phyloP scores from a whole-genome alignment of 805 yeast genomes.

The Debaryomyces tyrocola region DNA sequence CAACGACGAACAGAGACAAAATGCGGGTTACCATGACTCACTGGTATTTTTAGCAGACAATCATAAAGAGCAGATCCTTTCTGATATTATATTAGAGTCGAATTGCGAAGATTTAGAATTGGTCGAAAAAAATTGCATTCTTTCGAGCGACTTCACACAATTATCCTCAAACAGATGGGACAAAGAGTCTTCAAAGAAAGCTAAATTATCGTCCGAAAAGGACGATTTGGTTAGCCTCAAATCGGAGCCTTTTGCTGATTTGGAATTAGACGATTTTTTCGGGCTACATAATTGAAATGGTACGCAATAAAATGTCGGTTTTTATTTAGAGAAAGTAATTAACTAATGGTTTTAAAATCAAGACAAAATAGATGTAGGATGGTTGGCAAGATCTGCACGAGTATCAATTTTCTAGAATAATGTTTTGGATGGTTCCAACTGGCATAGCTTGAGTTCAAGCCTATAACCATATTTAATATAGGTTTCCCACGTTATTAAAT shows the following conservation, averaged over 20 bases:
- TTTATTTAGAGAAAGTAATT: no score
- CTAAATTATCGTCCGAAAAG: background rate
- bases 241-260: slow-evolving; percentile 5
- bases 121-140: background rate
- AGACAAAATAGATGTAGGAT: no score
- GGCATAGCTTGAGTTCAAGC: slow-evolving; percentile 34
- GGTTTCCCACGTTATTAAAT: slow-evolving; percentile 42
- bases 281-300: background rate
- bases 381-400: no score
- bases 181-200: background rate
- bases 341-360: no score
- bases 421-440: slow-evolving; percentile 26
- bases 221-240: background rate
- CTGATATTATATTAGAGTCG: slow-evolving; percentile 1
- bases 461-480: slow-evolving; percentile 36
- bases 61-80: background rate
- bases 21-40: background rate
- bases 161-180: background rate
- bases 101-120: background rate
- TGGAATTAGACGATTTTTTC: slow-evolving; percentile 1
- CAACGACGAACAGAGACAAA: background rate
- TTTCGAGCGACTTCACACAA: slow-evolving; percentile 1
- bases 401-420: slow-evolving; percentile 1
- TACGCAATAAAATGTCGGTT: background rate
- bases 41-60: background rate